Evolutionary conservation across 2,329 filamentous ascomycete species (phyloP), one percentile per base, ranked within the genome.

Genomic region (Penicillium rolfsii): DNA sequence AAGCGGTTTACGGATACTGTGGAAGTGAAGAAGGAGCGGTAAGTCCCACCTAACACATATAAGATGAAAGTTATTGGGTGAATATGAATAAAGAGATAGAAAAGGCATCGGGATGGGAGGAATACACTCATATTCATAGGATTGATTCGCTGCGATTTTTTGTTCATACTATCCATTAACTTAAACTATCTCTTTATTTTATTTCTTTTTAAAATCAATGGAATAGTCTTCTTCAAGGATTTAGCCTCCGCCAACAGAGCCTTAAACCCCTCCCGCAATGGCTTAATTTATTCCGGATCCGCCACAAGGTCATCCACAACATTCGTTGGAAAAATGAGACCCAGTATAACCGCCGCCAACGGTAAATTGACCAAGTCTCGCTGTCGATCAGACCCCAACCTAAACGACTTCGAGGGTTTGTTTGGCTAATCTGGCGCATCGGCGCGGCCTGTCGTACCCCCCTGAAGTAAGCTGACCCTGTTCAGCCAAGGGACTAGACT

Each of bases 301-400:
- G 81, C 76, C 0, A 80, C 80, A 3, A 88, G 70, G 58, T 84
- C 81, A 67, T 83, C 85, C 52, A 88, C 77, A 58, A 81, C 60
- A 77, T 85, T 81, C 1, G 80, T 82, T 7, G 74, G 74, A 30
- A 45, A 74, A 54, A 40, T 74, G 71, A 2, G 72, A 73, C 4
- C 73, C 75, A 5, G 74, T 75, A 58, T 76, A 14, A 74, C 75
- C 8, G 74, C 72, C 5, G 72, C 74, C 46, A 76, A 33, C 16
- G 71, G 66, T 40, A 76, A 60, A 24, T 64, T 65, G 14, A 76
- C 64, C 52, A 76, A 74, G 3, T 52, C 54, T 6, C 46, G 40
- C 12, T 65, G 59, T 28, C 61, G 41, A 36, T 74, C 64, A 54
- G 64, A 59, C 0, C 58, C 56, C 12, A 35, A 26, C 22, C 57